Evolutionary conservation across 2,329 filamentous ascomycete species (phyloP), one percentile per base, ranked within the genome.

Genomic region (Daldinia sp.): DNA sequence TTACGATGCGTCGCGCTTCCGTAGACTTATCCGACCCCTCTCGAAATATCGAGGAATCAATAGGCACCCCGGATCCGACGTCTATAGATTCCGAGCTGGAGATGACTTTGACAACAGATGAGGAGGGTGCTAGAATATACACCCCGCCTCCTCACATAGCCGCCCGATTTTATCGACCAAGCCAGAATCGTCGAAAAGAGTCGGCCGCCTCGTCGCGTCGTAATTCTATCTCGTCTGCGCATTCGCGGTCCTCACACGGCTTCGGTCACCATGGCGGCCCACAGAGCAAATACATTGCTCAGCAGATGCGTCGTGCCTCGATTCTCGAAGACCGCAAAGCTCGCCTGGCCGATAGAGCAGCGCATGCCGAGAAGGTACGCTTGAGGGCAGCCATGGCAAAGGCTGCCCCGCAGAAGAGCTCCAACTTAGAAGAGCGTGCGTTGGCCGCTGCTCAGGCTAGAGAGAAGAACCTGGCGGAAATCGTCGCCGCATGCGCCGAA

Each of bases 271-370:
- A 81, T 75, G 81, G 79, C 63, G 79, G 78, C n/a, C 85, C 86
- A 17, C 90, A 93, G 78, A 93, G 89, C 81, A 91, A 91, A 74
- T 85, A 92, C 76, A 82, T 93, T 57, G 90, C 91, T 58, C 91
- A 93, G 74, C 91, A 93, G 74, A 82, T 93, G 58, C 91, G 92
- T 41, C 88, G 92, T 54, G 89, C 90, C 49, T 92, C 90, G 13
- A 94, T 94, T 61, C 85, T 94, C 64, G 91, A 94, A 76, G 90
- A 90, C 68, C 88, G 92, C 64, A 93, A 92, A 74, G 91, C 91
- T 11, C 86, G 91, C 17, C 83, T 95, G 15, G 91, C 92, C 56
- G 91, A 94, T 75, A 83, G 91, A 58, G 92, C 92, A 25, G 90
- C 90, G 6, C 91, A 95, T 76, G 92, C 90, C 19, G 92, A 95